Evolutionary conservation across 768 basidiomycete species (phyloP).

Genomic region (Crepidotus variabilis): DNA sequence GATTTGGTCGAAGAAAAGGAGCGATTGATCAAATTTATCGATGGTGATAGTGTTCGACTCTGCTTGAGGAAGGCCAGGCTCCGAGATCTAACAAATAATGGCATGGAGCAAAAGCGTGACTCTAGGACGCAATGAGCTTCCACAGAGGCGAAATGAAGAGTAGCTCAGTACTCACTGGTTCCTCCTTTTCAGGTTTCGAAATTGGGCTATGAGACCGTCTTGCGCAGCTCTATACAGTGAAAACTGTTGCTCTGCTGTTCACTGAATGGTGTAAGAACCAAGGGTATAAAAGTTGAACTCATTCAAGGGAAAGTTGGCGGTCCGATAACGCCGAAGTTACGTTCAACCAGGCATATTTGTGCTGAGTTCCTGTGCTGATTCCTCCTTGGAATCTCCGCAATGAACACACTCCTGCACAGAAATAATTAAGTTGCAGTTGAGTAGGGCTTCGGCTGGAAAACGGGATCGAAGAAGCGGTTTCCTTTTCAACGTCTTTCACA

Average conservation of each 20-base stretch:
- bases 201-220: not conserved
- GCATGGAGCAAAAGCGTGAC: not conserved
- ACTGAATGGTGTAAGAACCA: not conserved
- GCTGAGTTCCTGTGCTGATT: too few species aligned
- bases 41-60: slow-evolving; percentile 9
- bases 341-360: not conserved
- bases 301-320: not conserved
- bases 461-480: too few species aligned
- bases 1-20: slow-evolving; percentile 11
- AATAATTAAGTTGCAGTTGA: too few species aligned
- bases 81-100: not conserved
- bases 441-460: too few species aligned
- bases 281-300: not conserved
- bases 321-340: not conserved
- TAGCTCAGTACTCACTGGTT: not conserved
- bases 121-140: not conserved
- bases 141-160: not conserved
- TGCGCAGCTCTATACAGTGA: not conserved
- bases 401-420: too few species aligned
- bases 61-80: not conserved
- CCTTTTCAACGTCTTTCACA: too few species aligned
- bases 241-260: not conserved
- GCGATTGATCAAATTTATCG: slow-evolving; percentile 11
- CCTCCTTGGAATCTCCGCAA: too few species aligned
- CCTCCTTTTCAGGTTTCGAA: not conserved